Evolutionary conservation across 1,284 basidiomycete species (phyloP).

Genomic region (Cryptococcus wingfieldii): DNA sequence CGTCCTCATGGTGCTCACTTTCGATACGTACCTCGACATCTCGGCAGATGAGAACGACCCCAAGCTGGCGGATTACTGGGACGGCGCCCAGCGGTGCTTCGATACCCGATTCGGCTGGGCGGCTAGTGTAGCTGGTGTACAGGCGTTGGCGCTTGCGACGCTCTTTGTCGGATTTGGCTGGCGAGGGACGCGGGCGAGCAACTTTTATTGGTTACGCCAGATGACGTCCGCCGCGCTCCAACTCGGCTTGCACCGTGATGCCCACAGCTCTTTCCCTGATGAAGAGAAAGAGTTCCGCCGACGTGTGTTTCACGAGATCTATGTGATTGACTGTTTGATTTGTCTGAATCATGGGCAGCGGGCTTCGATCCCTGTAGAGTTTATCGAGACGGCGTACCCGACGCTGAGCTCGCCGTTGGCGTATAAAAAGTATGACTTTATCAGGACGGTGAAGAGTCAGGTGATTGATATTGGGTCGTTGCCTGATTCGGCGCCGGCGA

Average conservation of each 20-base stretch:
- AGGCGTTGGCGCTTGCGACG: constrained; percentile 34
- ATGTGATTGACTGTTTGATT: constrained; percentile 36
- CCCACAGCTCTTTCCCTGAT: constrained; percentile 33
- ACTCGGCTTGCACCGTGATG: constrained; percentile 42
- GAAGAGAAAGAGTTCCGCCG: constrained; percentile 39
- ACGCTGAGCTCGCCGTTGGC: constrained; percentile 11
- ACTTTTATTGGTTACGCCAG: constrained; percentile 41
- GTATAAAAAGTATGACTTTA: constrained; percentile 34
- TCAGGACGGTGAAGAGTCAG: constrained; percentile 29
- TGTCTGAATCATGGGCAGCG: constrained; percentile 41
- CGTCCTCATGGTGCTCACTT: constrained; percentile 40
- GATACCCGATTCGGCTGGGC: constrained; percentile 44
- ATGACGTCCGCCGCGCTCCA: constrained; percentile 40
- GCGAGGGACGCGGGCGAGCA: constrained; percentile 36
- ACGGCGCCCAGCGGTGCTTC: constrained; percentile 39
- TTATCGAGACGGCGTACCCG: constrained; percentile 36
- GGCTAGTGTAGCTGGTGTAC: constrained; percentile 38
- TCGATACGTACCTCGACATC: constrained; percentile 40
- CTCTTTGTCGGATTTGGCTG: constrained; percentile 43
- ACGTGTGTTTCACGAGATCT: constrained; percentile 40
- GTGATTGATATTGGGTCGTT: constrained; percentile 37
- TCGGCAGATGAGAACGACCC: constrained; percentile 27
- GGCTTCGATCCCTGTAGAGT: constrained; percentile 33
- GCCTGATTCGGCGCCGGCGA: constrained; percentile 30
- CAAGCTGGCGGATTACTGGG: constrained; percentile 35